Evolutionary conservation across 371 early-diverging fungal species (phyloP).

Genomic region (Mortierella sp.): DNA sequence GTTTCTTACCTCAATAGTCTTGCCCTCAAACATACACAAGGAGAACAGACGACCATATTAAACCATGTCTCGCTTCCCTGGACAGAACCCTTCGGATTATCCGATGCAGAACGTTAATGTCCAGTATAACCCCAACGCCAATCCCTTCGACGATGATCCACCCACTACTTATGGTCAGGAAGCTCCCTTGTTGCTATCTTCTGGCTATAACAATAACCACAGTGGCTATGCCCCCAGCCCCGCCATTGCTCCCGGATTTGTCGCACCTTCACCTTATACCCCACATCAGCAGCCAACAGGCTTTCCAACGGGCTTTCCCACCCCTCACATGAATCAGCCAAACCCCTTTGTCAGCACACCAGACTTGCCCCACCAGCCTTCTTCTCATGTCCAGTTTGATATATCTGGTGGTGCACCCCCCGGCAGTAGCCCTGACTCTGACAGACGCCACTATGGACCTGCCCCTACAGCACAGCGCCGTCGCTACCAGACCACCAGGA

Average conservation of each 20-base stretch:
- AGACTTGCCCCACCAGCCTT: slow-evolving; percentile 19
- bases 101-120: slow-evolving; percentile 56
- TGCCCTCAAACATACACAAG: neutral
- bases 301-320: slow-evolving; percentile 28
- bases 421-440: slow-evolving; percentile 31
- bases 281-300: slow-evolving; percentile 46
- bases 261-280: slow-evolving; percentile 53
- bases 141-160: slow-evolving; percentile 54
- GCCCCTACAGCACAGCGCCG: slow-evolving; percentile 50
- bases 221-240: slow-evolving; percentile 37
- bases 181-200: slow-evolving; percentile 49
- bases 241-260: slow-evolving; percentile 39
- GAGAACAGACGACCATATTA: slow-evolving; percentile 9
- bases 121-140: slow-evolving; percentile 54
- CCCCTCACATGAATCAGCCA: slow-evolving; percentile 30
- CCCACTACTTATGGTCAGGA: slow-evolving; percentile 38
- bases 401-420: slow-evolving; percentile 20
- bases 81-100: slow-evolving; percentile 44
- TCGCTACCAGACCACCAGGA: slow-evolving; percentile 57
- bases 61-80: slow-evolving; percentile 47
- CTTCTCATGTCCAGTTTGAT: slow-evolving; percentile 37
- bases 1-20: neutral
- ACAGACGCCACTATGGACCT: slow-evolving; percentile 54
- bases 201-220: slow-evolving; percentile 32
- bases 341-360: slow-evolving; percentile 42